Evolutionary conservation across 31 red algal genomes (phyloP), one percentile per base, ranked within the genome.

Genomic region (Asparagopsis taxiformis): DNA sequence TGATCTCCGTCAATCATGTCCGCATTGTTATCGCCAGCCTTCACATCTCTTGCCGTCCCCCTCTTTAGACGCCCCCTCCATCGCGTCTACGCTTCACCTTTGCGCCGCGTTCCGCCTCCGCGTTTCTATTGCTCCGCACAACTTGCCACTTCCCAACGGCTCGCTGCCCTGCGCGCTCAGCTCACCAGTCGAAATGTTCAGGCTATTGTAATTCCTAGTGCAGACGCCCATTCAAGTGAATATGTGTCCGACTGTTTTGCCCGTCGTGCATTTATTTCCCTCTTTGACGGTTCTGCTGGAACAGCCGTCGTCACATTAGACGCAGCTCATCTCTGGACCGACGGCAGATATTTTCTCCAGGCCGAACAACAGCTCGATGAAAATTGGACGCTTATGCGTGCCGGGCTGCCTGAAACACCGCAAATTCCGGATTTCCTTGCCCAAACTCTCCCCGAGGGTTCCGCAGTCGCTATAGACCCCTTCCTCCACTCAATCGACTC

Each of bases 211-310:
- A 65, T 93, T 9, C 87, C 82, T 5, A 59, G 68, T 33, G 52
- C 28, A 11, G 89, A 93, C 56, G 70, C 89, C 8, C 90, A 98
- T 64, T 46, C 67, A 29, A 84, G 65, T 54, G 94, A 98, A 63
- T 90, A 79, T 62, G 62, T 85, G 16, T 54, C 94, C 0, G n/a
- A 50, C 0, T 64, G 72, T 71, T 98, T 66, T 65, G 86, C 65
- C 13, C 72, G 90, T 34, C 79, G 89, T 38, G 70, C 62, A 48
- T 98, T 84, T 36, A 61, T 93, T 6, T 86, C 84, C 13, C 61
- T 77, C 30, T 93, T 98, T 57, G 80, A 64, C 28, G 94, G 94
- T 20, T 93, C 90, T 1, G 88, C 94, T 25, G 94, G 94, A n/a
- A 98, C 90, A 3, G 94, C 77, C 17, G 50, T 98, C 19, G 89